Evolutionary conservation across 2,329 filamentous ascomycete species (phyloP), one percentile per base, ranked within the genome.

Genomic region (Fusarium subglutinans): DNA sequence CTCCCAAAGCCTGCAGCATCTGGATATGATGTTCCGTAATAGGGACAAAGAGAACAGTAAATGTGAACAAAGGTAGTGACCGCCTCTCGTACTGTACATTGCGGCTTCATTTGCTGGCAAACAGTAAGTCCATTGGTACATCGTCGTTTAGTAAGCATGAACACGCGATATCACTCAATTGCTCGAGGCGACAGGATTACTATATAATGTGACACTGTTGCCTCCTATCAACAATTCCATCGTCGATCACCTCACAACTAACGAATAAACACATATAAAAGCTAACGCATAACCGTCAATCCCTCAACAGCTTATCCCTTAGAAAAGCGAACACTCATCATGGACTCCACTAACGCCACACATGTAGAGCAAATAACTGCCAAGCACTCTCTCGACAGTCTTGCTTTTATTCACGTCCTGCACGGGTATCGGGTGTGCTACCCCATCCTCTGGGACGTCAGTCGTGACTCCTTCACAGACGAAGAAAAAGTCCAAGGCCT

Each of bases 101-200:
- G 6, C 13, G 13, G 24, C 18, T 22, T 8, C 2, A 28, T 11
- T 47, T 22, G 8, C 4, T 47, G 11, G 17, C 12, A 26, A 45
- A 13, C 12, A 24, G n/a, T 13, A 18, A 8, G 5, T 45, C 1
- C 13, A 26, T 28, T 22, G 18, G 26, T 15, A 15, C 9, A 11
- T 3, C 10, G 4, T 28, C 13, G 2, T 8, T 15, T 10, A 11
- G 13, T 2, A 28, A 11, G 3, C 1, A 7, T 28, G 18, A 28
- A 47, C 45, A 15, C 5, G 4, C 8, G 8, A 28, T 8, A 7
- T 28, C 9, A 5, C 14, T 28, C 8, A 15, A 8, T 0, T 7
- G 6, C 14, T 22, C 6, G 13, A 22, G 6, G 26, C 6, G 6
- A 28, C 20, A 13, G 9, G 44, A 15, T 28, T 28, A 6, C 26